Evolutionary conservation across 495 filamentous ascomycete species (phyloP).

Genomic region (Trichoderma virens): DNA sequence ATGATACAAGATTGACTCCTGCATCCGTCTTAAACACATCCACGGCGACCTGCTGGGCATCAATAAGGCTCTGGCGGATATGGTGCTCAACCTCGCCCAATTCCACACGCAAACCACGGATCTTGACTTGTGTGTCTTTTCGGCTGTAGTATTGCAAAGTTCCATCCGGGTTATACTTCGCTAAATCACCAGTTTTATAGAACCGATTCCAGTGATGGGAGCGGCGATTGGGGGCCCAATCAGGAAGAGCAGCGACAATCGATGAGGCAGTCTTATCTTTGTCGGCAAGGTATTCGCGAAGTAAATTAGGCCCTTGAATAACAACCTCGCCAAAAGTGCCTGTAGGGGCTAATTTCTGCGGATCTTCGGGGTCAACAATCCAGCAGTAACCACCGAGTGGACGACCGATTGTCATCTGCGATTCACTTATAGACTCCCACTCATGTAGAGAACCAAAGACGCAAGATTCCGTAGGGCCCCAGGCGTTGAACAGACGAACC

Average conservation of each 20-base stretch:
- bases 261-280: conserved; percentile 27
- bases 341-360: conserved; percentile 36
- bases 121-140: conserved; percentile 33
- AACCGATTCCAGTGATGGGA: conserved; percentile 13
- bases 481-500: conserved; percentile 26
- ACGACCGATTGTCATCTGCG: conserved; percentile 39
- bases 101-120: conserved; percentile 34
- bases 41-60: conserved; percentile 16
- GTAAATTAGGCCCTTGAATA: conserved; percentile 38
- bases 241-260: conserved; percentile 9
- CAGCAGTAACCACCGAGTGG: conserved; percentile 33
- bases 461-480: conserved; percentile 24
- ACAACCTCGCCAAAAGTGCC: conserved; percentile 45
- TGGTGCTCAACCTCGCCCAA: conserved; percentile 28
- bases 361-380: conserved; percentile 40
- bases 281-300: conserved; percentile 17
- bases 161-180: conserved; percentile 35
- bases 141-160: conserved; percentile 30
- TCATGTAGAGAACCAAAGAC: conserved; percentile 20
- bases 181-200: conserved; percentile 25
- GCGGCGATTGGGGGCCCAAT: neutral
- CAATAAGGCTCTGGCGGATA: conserved; percentile 14
- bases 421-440: conserved; percentile 14
- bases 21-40: conserved; percentile 20
- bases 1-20: conserved; percentile 30